Conservation (phyloP, 73 alveolate genomes). For the Paramecium sonneborni region DNA sequence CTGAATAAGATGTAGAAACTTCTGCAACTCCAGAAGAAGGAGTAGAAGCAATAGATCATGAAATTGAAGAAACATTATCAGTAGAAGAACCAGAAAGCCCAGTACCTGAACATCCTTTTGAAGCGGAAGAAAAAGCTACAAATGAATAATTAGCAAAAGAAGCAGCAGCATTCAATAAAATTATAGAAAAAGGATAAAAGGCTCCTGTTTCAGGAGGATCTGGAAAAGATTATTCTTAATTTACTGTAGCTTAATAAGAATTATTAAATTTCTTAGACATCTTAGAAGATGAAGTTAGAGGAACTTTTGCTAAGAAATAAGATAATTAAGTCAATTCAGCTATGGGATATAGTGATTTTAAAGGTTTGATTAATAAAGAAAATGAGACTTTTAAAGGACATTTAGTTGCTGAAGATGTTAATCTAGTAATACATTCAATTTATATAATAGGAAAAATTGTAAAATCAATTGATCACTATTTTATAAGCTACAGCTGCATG, state of each 20-base stretch:
- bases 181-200: background rate
- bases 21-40: background rate
- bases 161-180: constrained; percentile 46
- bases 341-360: constrained; percentile 54
- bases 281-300: constrained; percentile 45
- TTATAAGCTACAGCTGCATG: constrained; percentile 56
- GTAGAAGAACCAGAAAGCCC: background rate
- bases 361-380: constrained; percentile 28
- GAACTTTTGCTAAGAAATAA: background rate
- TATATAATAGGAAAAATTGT: constrained; percentile 4
- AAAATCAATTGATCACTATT: constrained; percentile 43
- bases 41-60: background rate
- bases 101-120: constrained; percentile 46
- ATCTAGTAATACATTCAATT: background rate
- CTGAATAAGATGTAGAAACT: background rate
- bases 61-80: background rate
- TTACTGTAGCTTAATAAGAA: constrained; percentile 37
- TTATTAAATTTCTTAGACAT: constrained; percentile 5
- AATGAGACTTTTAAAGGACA: constrained; percentile 53
- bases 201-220: background rate
- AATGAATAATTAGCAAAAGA: constrained; percentile 9
- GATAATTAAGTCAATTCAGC: constrained; percentile 49
- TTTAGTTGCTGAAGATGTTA: constrained; percentile 42
- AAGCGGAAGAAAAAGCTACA: constrained; percentile 3
- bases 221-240: constrained; percentile 22